phyloP scores from a whole-genome alignment of 768 basidiomycete species.

The Sporobolomyces pararoseus region DNA sequence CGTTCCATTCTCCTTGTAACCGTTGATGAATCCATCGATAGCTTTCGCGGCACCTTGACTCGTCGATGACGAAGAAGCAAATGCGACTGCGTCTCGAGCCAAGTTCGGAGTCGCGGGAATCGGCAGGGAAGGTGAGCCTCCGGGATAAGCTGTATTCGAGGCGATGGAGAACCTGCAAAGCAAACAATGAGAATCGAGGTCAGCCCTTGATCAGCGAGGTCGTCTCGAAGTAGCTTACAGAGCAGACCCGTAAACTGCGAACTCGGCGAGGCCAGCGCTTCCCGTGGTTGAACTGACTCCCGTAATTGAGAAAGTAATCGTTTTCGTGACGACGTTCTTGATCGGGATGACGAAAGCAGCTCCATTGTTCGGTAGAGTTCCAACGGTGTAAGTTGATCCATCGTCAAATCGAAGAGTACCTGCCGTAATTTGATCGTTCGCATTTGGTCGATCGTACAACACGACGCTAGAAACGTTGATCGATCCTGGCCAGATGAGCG shows the following conservation, averaged over 20 bases:
- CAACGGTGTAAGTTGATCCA: background rate
- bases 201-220: no score
- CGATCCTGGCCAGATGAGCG: conserved; percentile 6
- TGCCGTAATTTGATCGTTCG: conserved; percentile 22
- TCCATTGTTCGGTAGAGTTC: conserved; percentile 22
- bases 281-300: conserved; percentile 8
- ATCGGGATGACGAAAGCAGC: conserved; percentile 1
- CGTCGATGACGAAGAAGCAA: background rate
- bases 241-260: conserved; percentile 11
- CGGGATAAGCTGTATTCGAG: background rate
- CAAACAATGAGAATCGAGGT: background rate
- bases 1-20: conserved; percentile 26
- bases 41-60: conserved; percentile 10
- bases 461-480: conserved; percentile 19
- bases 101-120: conserved; percentile 13
- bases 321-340: background rate
- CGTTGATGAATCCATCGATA: conserved; percentile 26
- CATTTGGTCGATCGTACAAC: conserved; percentile 33
- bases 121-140: background rate
- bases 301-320: conserved; percentile 9
- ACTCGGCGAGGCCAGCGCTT: conserved; percentile 15
- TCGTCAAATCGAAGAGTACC: conserved; percentile 6
- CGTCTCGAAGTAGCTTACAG: background rate
- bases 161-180: background rate
- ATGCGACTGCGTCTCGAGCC: conserved; percentile 12